Evolutionary conservation across 805 yeast species (phyloP).

Genomic region (Metschnikowia reukaufii): DNA sequence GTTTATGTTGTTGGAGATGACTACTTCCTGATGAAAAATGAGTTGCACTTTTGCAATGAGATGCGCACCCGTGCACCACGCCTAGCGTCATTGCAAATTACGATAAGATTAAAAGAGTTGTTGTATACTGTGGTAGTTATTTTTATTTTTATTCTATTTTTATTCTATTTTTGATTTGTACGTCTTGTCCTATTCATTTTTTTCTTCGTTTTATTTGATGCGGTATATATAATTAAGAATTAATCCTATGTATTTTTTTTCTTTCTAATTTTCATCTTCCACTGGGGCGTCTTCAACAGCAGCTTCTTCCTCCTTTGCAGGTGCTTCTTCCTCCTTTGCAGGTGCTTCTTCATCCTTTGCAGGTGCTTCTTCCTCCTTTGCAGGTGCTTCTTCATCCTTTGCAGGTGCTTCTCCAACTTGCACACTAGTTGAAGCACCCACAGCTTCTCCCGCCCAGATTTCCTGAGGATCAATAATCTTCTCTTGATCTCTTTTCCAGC

Average conservation of each 20-base stretch:
- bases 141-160: not conserved
- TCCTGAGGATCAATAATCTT: slow-evolving; percentile 16
- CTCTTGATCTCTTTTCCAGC: slow-evolving; percentile 38
- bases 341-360: not conserved
- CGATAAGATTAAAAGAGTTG: not conserved
- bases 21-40: not conserved
- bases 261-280: too few species aligned
- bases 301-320: not conserved
- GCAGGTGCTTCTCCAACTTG: not conserved
- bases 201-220: not conserved
- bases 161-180: not conserved
- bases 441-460: slow-evolving; percentile 17
- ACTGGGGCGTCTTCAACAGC: too few species aligned
- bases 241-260: too few species aligned
- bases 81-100: not conserved
- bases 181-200: too few species aligned
- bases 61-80: slow-evolving; percentile 21
- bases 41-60: slow-evolving; percentile 10
- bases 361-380: not conserved
- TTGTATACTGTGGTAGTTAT: not conserved
- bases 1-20: slow-evolving; percentile 3
- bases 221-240: too few species aligned
- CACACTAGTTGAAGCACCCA: not conserved
- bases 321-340: not conserved
- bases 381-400: not conserved